A percentile compares a stretch with the other conserved stretches of the same genome.
phyloP scores from a whole-genome alignment of 805 yeast genomes.

The Wickerhamiella alocasiicola region DNA sequence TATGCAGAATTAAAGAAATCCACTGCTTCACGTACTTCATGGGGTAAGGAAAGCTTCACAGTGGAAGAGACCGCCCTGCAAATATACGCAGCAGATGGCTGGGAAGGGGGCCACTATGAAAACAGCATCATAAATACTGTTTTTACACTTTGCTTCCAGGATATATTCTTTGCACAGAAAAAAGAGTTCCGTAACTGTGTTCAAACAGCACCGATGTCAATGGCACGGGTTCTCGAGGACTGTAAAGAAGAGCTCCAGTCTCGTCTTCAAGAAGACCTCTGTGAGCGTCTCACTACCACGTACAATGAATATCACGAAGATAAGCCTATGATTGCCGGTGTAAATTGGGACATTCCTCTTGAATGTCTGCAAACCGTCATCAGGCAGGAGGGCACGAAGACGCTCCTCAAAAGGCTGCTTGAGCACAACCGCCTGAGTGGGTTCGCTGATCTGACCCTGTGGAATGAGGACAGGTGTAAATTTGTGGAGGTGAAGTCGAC shows the following conservation, averaged over 20 bases:
- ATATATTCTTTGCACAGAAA: conserved; percentile 25
- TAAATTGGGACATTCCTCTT: conserved; percentile 24
- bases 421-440: conserved; percentile 20
- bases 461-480: conserved; percentile 16
- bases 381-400: conserved; percentile 13
- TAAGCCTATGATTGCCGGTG: conserved; percentile 22
- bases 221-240: conserved; percentile 20
- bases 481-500: conserved; percentile 30
- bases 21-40: conserved; percentile 12
- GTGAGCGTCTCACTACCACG: background rate
- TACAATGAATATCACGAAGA: conserved; percentile 14
- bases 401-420: conserved; percentile 11
- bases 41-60: conserved; percentile 14
- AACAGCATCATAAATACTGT: conserved; percentile 25
- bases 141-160: conserved; percentile 23
- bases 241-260: conserved; percentile 19
- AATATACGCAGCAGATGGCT: conserved; percentile 23
- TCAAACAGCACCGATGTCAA: conserved; percentile 26
- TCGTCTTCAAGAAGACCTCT: conserved; percentile 19
- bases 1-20: background rate
- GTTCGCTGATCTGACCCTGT: conserved; percentile 29
- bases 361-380: conserved; percentile 10
- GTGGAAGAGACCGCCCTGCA: conserved; percentile 28
- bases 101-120: conserved; percentile 29
- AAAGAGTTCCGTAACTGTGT: conserved; percentile 25